Conservation (phyloP, 495 filamentous ascomycete species). For the Pyronema omphalodes region DNA sequence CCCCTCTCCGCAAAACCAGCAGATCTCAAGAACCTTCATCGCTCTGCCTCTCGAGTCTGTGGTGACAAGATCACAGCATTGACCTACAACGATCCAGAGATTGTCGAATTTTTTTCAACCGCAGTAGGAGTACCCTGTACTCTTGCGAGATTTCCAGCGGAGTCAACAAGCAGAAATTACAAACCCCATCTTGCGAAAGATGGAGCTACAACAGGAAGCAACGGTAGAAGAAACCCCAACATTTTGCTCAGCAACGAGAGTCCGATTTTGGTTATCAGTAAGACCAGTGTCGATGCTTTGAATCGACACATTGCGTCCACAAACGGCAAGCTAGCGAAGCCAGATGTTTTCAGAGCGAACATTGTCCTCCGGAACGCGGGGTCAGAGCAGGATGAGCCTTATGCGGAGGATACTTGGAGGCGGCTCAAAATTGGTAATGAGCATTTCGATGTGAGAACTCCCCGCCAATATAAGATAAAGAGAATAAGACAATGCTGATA, state of each 20-base stretch:
- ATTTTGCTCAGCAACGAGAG: constrained; percentile 82
- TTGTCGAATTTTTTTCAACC: constrained; percentile 56
- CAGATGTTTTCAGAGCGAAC: constrained; percentile 69
- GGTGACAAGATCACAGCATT: constrained; percentile 53
- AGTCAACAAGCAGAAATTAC: constrained; percentile 40
- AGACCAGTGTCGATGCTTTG: constrained; percentile 57
- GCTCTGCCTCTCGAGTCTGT: constrained; percentile 47
- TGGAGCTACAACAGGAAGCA: constrained; percentile 1
- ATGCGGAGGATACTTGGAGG: constrained; percentile 22
- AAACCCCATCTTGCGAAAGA: constrained; percentile 36
- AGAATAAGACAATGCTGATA: background rate
- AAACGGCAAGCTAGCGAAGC: constrained; percentile 39
- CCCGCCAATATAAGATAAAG: background rate
- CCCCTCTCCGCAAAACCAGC: constrained; percentile 6
- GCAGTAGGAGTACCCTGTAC: constrained; percentile 58
- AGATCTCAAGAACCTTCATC: constrained; percentile 16
- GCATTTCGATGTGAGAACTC: constrained; percentile 12
- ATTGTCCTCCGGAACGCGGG: constrained; percentile 44
- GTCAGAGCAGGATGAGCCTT: constrained; percentile 7
- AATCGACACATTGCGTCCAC: constrained; percentile 47
- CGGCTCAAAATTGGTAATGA: constrained; percentile 19
- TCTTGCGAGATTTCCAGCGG: constrained; percentile 59
- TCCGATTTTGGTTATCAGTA: constrained; percentile 69
- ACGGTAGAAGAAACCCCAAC: constrained; percentile 24
- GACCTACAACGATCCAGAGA: constrained; percentile 41